Conservation (phyloP, 2,329 filamentous ascomycete species). For the Apiospora sp. region DNA sequence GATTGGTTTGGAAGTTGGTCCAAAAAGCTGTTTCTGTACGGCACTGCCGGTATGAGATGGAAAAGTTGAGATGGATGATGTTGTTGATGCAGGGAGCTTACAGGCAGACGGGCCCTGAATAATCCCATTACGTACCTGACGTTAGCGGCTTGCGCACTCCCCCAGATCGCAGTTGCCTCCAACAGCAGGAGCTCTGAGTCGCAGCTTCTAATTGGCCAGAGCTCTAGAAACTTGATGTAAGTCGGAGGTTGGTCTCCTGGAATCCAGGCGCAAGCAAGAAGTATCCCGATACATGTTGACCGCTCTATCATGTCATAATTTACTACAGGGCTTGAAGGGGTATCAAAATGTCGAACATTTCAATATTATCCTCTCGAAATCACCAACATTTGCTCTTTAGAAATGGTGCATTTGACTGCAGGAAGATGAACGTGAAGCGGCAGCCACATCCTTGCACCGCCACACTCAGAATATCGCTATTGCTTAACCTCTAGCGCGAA, state of each 20-base stretch:
- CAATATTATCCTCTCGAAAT: too few species aligned
- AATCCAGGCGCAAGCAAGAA: background rate
- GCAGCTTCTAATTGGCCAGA: constrained; percentile 7
- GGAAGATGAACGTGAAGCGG: background rate
- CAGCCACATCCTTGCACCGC: background rate
- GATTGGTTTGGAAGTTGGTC: background rate
- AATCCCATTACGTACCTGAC: constrained; percentile 17
- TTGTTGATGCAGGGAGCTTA: constrained; percentile 1
- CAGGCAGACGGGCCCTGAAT: background rate
- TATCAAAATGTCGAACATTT: background rate
- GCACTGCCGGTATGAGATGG: constrained; percentile 11
- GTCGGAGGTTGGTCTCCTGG: background rate
- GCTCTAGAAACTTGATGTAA: background rate
- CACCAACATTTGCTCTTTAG: background rate
- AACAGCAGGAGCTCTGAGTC: background rate
- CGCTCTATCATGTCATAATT: background rate
- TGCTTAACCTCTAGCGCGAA: constrained; percentile 7
- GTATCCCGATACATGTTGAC: background rate
- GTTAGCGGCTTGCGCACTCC: background rate
- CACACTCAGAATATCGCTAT: background rate
- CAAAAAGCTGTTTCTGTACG: background rate
- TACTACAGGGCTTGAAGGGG: background rate
- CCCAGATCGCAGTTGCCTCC: background rate
- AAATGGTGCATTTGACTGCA: background rate
- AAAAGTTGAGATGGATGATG: constrained; percentile 4